Evolutionary conservation across 306 rosid genomes (phyloP), one percentile per base, ranked within the genome.

Genomic region (Fragaria ananassa): DNA sequence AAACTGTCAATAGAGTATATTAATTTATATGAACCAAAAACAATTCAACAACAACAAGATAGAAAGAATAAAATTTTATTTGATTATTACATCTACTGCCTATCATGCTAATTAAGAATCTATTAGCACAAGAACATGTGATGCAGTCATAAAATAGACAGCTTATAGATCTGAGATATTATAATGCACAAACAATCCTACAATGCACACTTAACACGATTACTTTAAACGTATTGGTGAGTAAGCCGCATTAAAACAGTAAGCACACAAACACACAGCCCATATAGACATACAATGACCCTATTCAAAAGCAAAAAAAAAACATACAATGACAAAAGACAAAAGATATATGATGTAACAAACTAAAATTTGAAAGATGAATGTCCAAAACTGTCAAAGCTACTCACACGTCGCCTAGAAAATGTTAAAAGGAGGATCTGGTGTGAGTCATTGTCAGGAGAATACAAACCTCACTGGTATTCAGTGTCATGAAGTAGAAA

Each of bases 401-500:
- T 47, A 56, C 75, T 51, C 35, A 2, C 42, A 75, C 29, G 39
- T 57, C 41, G 44, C 71, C 44, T 34, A 72, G 25, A 51, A 64
- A 27, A 50, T 3, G 29, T 35, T 47, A 71, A 3, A 67, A 58
- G n/a, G n/a, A 80, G 70, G 47, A 46, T 19, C 23, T 77, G n/a
- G 58, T 31, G 14, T 18, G 29, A 41, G 21, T 29, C n/a, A 27
- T 46, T 46, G 44, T 56, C 50, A 12, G 14, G 76, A 66, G 67
- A 45, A 79, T 74, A 76, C 86, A 76, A 80, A 96, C 99, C 99
- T 96, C 99, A 41, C 95, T 93, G 72, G 93, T 89, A 84, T 96
- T 89, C 81, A 96, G 81, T 61, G 99, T 96, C 99, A 96, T 96
- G 91, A 96, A 96, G 86, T 96, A 96, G 93, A 96, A 96, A 89